Conservation (phyloP, 306 rosid genomes). For the Cucumis sativus region DNA sequence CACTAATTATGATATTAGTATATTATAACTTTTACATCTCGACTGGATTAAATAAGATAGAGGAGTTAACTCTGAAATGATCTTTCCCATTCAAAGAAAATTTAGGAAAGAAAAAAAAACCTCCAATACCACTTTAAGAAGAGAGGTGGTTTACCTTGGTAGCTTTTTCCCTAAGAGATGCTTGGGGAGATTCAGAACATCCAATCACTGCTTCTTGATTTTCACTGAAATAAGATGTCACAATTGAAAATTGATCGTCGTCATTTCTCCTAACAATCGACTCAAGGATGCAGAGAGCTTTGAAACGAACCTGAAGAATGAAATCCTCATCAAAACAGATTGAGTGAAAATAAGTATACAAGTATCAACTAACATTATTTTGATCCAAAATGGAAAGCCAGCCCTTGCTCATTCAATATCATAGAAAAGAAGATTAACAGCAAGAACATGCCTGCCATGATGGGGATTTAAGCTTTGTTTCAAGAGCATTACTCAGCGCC, state of each 20-base stretch:
- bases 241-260: constrained; percentile 43
- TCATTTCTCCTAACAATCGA: constrained; percentile 72
- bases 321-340: neutral
- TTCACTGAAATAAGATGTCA: constrained; percentile 65
- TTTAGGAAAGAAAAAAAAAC: neutral
- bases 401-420: neutral
- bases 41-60: neutral
- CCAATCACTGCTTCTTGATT: constrained; percentile 53
- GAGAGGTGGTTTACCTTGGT: constrained; percentile 40
- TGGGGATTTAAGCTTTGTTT: constrained; percentile 79
- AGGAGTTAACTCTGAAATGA: neutral
- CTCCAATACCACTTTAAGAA: neutral
- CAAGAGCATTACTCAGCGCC: constrained; percentile 64
- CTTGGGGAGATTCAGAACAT: constrained; percentile 95
- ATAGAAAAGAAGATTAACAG: constrained; percentile 12
- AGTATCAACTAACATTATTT: neutral
- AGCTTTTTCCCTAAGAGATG: constrained; percentile 88
- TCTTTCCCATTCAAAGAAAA: neutral
- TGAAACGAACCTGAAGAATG: constrained; percentile 82
- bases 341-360: neutral
- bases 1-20: neutral
- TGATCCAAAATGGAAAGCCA: neutral
- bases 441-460: constrained; percentile 78
- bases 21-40: neutral
- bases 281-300: constrained; percentile 92